A percentile compares a stretch with the other conserved stretches of the same genome.
Conservation (phyloP, 2,329 filamentous ascomycete species). For the Cytospora paraplurivora region DNA sequence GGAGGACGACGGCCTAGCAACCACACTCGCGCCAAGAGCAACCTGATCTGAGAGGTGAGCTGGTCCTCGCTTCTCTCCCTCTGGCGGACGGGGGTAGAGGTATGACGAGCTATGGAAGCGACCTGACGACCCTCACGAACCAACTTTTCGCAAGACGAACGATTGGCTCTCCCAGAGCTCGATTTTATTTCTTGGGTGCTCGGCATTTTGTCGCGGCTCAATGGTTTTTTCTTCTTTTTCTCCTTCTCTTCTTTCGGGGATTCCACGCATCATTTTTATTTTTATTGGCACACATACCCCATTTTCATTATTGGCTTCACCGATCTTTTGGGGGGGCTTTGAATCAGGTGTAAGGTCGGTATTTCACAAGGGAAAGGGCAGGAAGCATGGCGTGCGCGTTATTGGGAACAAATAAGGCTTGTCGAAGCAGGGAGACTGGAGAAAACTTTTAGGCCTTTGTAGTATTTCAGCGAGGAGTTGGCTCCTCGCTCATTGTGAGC, state of each 20-base stretch:
- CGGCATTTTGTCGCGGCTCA: constrained; percentile 3
- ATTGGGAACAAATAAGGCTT: constrained; percentile 4
- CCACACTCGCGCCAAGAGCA: constrained; percentile 62
- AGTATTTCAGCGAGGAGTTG: constrained; percentile 1
- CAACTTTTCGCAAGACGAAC: not conserved
- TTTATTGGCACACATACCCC: constrained; percentile 22
- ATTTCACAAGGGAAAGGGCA: not conserved
- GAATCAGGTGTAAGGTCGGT: constrained; percentile 1
- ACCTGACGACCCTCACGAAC: constrained; percentile 13
- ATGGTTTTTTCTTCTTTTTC: not conserved
- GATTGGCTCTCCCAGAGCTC: not conserved
- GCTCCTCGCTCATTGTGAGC: constrained; percentile 6
- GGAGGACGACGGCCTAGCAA: constrained; percentile 46
- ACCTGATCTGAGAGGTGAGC: constrained; percentile 23
- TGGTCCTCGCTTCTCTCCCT: constrained; percentile 13
- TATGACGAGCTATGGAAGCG: constrained; percentile 24
- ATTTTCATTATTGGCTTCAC: constrained; percentile 1
- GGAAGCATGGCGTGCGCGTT: constrained; percentile 4
- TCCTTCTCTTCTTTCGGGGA: not conserved
- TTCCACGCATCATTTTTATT: constrained; percentile 14
- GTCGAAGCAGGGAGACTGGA: not conserved
- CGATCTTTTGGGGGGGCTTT: constrained; percentile 4
- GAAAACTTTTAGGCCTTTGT: not conserved
- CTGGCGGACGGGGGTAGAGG: constrained; percentile 14
- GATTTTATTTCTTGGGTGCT: not conserved